Evolutionary conservation across 2,329 filamentous ascomycete species (phyloP).

Genomic region (Helminthosporium solani): DNA sequence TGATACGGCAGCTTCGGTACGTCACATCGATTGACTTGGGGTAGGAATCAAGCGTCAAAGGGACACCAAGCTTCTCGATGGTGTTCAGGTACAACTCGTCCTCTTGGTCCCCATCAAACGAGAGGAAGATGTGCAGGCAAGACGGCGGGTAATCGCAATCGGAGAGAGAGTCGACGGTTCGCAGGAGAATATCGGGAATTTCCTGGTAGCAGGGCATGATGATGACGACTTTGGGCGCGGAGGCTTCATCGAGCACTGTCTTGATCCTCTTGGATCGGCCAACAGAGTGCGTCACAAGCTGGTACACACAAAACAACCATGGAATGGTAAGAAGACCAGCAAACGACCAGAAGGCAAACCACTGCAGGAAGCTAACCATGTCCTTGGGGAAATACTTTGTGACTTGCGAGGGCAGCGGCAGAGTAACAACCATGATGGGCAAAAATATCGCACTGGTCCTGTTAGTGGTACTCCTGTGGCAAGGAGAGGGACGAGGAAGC

Average conservation of each 20-base stretch:
- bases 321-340: constrained; percentile 80
- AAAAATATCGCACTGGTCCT: constrained; percentile 72
- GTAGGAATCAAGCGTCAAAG: constrained; percentile 72
- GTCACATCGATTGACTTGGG: constrained; percentile 87
- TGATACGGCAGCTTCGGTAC: constrained; percentile 80
- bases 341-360: constrained; percentile 96
- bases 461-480: constrained; percentile 18
- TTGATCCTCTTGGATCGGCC: constrained; percentile 81
- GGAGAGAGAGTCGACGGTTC: constrained; percentile 86
- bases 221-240: constrained; percentile 89
- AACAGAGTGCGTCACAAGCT: constrained; percentile 82
- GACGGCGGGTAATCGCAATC: constrained; percentile 90
- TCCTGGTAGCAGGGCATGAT: constrained; percentile 98
- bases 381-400: constrained; percentile 68
- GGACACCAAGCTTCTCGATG: constrained; percentile 79
- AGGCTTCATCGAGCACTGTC: constrained; percentile 76
- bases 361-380: constrained; percentile 75
- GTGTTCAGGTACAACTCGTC: constrained; percentile 88
- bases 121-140: constrained; percentile 92
- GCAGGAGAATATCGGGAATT: constrained; percentile 77
- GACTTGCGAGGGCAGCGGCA: constrained; percentile 75
- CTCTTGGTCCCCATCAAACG: constrained; percentile 87
- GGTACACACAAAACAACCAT: constrained; percentile 91
- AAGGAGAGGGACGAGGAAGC: constrained; percentile 11
- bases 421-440: constrained; percentile 89